Evolutionary conservation across 2,329 filamentous ascomycete genomes (phyloP), one percentile per base, ranked within the genome.

Genomic region (Monosporascus sp.): DNA sequence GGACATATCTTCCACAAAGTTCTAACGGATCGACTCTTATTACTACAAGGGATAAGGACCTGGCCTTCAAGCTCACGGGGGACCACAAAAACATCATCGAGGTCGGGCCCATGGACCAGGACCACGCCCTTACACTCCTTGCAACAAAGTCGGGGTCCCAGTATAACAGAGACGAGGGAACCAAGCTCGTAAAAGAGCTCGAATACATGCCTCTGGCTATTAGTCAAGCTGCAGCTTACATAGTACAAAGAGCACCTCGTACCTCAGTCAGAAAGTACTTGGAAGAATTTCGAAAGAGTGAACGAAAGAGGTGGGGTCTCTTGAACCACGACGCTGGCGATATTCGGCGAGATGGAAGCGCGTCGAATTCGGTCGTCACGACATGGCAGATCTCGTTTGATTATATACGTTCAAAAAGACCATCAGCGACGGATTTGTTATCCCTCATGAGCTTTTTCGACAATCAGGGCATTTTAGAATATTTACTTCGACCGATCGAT

Each of bases 391-490:
- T 70, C 7, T 68, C 66, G 0, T 70, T 70, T 48, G 57, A 69
- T 11, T 55, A 71, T n/a, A 71, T 78, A 39, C 67, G 62, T 9
- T 53, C 57, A 1, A 52, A 58, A 27, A 54, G 63, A 36, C 62
- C 54, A 6, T 65, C 65, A 5, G 76, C 75, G 8, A 65, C 74
- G 3, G 59, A 74, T 17, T 58, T 78, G 9, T 56, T 79, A 0
- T 73, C 72, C 1, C 64, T 78, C 5, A 72, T 78, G 70, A 75
- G 74, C 63, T 72, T 74, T 53, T 78, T 74, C 56, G 67, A 78
- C 49, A 62, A 63, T 22, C 68, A 76, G 56, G 70, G 66, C 7
- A 75, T 78, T 34, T 34, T 34, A 0, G 11, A 34, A 14, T 34
- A 14, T 34, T 34, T 34, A 34, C 5, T 34, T 34, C 31, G 31